Evolutionary conservation across 108 stramenopile species (phyloP), one percentile per base, ranked within the genome.

Genomic region (Schizochytrium sp.): DNA sequence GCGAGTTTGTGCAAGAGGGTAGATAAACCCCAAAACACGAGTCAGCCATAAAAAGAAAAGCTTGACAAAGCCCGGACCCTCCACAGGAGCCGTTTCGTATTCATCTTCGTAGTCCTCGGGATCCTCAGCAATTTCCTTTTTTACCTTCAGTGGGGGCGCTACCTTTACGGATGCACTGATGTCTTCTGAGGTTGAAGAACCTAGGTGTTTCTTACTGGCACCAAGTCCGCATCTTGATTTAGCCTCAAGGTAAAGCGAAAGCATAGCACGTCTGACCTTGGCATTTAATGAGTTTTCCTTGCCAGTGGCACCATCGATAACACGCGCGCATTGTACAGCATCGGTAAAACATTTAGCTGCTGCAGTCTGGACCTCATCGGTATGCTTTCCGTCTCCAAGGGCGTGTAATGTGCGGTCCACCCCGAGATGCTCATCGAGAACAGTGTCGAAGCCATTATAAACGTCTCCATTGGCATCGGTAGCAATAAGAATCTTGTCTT

Each of bases 1-100:
- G 5, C 53, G 53, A 46, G 76, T 83, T 10, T 55, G 50, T 17
- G 47, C 50, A 13, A 83, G 13, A 0, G 76, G 76, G 76, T 83
- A 83, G 13, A 83, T 55, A 50, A 83, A 83, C 15, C 76, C 76
- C 0, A 83, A 28, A 47, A 83, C 8, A 5, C 76, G 47, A 13
- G 76, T 83, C 53, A 50, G 45, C 76, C 76, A 83, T 5, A 55
- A n/a, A 28, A 83, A 38, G 3, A 83, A 83, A 17, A 83, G 47
- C 13, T 55, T 49, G 50, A 55, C 28, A 7, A 5, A 83, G 28
- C 76, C 28, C 13, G 50, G 50, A 38, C 76, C 76, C 47, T 49
- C 47, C 1, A 53, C 38, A 10, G 10, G 28, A 5, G 2, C 47
- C 1, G 10, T 0, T 40, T 56, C 76, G 13, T 55, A n/a, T 47